Evolutionary conservation across 257 asterid species (phyloP).

Genomic region (Jasminum sambac): DNA sequence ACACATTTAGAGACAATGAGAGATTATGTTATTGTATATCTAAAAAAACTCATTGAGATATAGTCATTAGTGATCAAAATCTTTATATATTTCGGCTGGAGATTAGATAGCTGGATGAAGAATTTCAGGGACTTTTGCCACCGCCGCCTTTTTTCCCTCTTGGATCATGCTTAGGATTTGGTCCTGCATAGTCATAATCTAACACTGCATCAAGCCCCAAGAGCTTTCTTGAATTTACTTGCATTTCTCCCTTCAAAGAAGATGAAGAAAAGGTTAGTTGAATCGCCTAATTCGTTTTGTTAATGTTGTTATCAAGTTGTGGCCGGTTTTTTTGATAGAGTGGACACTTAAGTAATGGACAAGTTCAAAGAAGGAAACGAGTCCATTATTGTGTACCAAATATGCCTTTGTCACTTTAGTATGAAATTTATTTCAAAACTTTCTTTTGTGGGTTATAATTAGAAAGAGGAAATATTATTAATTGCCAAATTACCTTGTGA

Average conservation of each 20-base stretch:
- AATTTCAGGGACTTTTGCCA: conserved; percentile 46
- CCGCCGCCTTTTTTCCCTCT: conserved; percentile 63
- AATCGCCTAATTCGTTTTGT: neutral
- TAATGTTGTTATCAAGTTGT: neutral
- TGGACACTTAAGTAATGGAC: neutral
- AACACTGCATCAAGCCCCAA: conserved; percentile 33
- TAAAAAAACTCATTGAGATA: conserved; percentile 17
- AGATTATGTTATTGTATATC: conserved; percentile 11
- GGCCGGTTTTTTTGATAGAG: neutral
- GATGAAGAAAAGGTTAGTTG: neutral
- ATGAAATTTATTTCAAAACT: neutral
- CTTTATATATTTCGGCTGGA: neutral
- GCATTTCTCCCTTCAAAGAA: conserved; percentile 23
- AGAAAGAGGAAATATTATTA: neutral
- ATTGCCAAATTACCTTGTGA: conserved; percentile 48
- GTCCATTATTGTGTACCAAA: no score
- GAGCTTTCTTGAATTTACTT: conserved; percentile 50
- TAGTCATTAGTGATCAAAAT: conserved; percentile 18
- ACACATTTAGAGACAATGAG: neutral
- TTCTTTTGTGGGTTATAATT: neutral
- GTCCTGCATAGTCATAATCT: conserved; percentile 73
- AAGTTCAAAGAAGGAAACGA: no score
- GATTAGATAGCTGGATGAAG: neutral
- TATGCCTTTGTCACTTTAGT: neutral
- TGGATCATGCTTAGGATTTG: conserved; percentile 76